phyloP scores from a whole-genome alignment of 768 basidiomycete species.

The Leucocoprinus birnbaumii region DNA sequence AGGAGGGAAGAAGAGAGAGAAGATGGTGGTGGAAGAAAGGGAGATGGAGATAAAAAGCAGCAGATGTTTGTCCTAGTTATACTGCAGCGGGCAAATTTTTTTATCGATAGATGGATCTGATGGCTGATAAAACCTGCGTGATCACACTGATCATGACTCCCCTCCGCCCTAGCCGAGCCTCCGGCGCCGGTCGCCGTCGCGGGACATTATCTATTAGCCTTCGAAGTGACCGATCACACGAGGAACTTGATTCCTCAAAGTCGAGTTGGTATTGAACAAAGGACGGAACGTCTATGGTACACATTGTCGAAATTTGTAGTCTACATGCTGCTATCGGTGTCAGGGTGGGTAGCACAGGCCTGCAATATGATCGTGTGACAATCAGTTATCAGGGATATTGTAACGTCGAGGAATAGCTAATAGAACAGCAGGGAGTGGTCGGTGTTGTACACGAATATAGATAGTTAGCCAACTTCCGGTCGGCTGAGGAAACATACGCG shows the following conservation, averaged over 20 bases:
- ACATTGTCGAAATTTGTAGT: slow-evolving; percentile 8
- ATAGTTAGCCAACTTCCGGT: slow-evolving; percentile 1
- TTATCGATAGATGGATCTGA: slow-evolving; percentile 58
- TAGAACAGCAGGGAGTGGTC: slow-evolving; percentile 9
- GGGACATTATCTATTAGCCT: background rate
- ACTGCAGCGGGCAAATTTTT: slow-evolving; percentile 51
- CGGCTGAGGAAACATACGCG: slow-evolving; percentile 1
- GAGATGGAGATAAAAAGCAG: slow-evolving; percentile 28
- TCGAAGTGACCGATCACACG: slow-evolving; percentile 9
- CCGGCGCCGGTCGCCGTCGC: slow-evolving; percentile 15
- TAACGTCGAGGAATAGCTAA: slow-evolving; percentile 2
- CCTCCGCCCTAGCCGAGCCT: slow-evolving; percentile 26
- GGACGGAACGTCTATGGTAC: background rate
- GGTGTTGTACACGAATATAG: slow-evolving; percentile 6
- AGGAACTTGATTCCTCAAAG: no score
- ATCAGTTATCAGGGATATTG: background rate
- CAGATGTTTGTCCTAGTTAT: slow-evolving; percentile 61
- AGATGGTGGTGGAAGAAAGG: slow-evolving; percentile 49
- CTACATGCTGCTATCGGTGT: slow-evolving; percentile 10
- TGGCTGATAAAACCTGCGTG: slow-evolving; percentile 44
- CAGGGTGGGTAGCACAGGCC: background rate
- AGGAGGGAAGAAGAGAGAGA: slow-evolving; percentile 27
- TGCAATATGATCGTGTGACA: slow-evolving; percentile 10
- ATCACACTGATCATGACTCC: slow-evolving; percentile 41
- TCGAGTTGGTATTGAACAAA: background rate